phyloP scores from a whole-genome alignment of 2,329 filamentous ascomycete genomes.

The Curvularia sp. region DNA sequence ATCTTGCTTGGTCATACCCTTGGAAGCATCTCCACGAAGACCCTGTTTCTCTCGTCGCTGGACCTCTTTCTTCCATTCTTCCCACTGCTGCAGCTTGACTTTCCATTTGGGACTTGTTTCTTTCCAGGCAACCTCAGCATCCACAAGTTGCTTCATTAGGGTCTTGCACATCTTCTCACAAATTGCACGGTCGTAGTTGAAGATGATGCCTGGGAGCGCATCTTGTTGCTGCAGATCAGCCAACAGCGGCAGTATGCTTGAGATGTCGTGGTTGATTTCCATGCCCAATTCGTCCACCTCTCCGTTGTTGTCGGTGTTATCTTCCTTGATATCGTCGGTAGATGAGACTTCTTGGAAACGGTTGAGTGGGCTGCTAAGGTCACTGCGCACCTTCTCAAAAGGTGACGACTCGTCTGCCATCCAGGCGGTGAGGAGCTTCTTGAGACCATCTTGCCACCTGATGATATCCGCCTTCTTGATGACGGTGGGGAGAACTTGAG shows the following conservation, averaged over 20 bases:
- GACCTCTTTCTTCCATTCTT: constrained; percentile 63
- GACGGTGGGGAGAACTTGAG: constrained; percentile 58
- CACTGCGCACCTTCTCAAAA: constrained; percentile 60
- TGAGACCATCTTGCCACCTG: constrained; percentile 69
- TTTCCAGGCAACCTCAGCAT: constrained; percentile 65
- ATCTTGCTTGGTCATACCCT: constrained; percentile 64
- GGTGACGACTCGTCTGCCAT: constrained; percentile 64
- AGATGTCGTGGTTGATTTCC: constrained; percentile 35
- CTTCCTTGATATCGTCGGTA: constrained; percentile 12
- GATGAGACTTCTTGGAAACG: constrained; percentile 15
- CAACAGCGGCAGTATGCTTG: constrained; percentile 65
- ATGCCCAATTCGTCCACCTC: constrained; percentile 34
- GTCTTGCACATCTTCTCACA: constrained; percentile 67
- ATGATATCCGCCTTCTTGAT: constrained; percentile 72
- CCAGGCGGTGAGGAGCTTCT: constrained; percentile 65
- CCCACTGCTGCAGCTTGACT: constrained; percentile 64
- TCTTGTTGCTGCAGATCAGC: constrained; percentile 67
- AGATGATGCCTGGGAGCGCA: constrained; percentile 75
- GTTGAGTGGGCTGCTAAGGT: constrained; percentile 44
- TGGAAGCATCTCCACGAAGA: constrained; percentile 55
- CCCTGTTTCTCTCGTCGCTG: constrained; percentile 54
- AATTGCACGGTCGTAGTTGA: constrained; percentile 73
- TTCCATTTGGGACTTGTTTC: constrained; percentile 66
- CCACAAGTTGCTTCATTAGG: constrained; percentile 62
- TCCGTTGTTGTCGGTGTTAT: constrained; percentile 18